Conservation (phyloP, 2,329 filamentous ascomycete genomes). For the Samsoniella hepiali region DNA sequence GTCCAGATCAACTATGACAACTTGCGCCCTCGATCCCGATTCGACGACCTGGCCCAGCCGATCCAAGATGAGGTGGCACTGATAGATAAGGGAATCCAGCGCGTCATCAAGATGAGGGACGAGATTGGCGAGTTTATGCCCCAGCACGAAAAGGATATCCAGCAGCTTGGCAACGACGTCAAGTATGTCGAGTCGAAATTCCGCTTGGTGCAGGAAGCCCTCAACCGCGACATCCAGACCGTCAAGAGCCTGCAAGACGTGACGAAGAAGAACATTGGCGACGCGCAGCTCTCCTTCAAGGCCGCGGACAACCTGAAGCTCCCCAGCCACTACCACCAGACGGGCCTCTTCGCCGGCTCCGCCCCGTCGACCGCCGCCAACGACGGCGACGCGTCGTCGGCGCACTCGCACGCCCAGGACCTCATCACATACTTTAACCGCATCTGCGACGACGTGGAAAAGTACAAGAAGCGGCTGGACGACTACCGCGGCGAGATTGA, state of each 20-base stretch:
- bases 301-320: slow-evolving; percentile 72
- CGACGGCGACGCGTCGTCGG: slow-evolving; percentile 33
- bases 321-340: slow-evolving; percentile 55
- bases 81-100: slow-evolving; percentile 76
- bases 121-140: slow-evolving; percentile 69
- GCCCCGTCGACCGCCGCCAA: slow-evolving; percentile 29
- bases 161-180: slow-evolving; percentile 45
- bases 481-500: slow-evolving; percentile 46
- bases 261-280: slow-evolving; percentile 61
- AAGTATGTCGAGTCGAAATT: slow-evolving; percentile 50
- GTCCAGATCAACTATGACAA: slow-evolving; percentile 76
- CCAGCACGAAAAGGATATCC: slow-evolving; percentile 48
- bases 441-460: slow-evolving; percentile 41
- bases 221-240: slow-evolving; percentile 57
- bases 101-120: slow-evolving; percentile 73
- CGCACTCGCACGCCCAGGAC: slow-evolving; percentile 39
- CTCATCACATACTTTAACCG: slow-evolving; percentile 46
- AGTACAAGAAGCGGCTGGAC: slow-evolving; percentile 42
- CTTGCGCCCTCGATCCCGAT: slow-evolving; percentile 82
- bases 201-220: slow-evolving; percentile 42
- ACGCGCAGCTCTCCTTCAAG: slow-evolving; percentile 69
- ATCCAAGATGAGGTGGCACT: slow-evolving; percentile 74
- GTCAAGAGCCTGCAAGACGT: slow-evolving; percentile 61
- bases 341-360: slow-evolving; percentile 40
- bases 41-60: slow-evolving; percentile 81